Base-by-base conservation (phyloP, 345 rosid species). In the Arabis alpina region DNA sequence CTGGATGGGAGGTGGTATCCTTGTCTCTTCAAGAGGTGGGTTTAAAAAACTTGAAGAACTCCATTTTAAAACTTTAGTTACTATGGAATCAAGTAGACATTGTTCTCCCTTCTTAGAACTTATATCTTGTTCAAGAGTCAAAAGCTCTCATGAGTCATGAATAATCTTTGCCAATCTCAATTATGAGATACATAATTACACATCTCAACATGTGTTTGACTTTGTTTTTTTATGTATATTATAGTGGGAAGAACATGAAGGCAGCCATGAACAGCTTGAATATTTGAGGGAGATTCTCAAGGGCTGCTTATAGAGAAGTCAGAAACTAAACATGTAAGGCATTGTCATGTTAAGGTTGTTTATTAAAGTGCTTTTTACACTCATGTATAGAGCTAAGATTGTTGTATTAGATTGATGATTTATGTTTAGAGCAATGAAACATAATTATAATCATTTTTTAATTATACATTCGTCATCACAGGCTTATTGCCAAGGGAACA, bases 201-300 rank as follows among this genome's bases (percentile, higher is more conserved):
- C 15, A 14, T 54, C 72, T 58, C 23, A 36, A 14, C 54, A 61
- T 28, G 59, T 77, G 53, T 44, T 19, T 77, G 47, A 53, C 52
- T 72, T 23, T 44, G 47, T 66, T 59, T 10, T 10, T 19, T 47
- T 41, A 42, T 61, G 8, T 52, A 2, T 42, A 15, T 45, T 74
- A 64, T 60, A 91, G 97, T 89, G 99, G 99, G 97, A 89, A 70
- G 93, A 88, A 61, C 86, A 80, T 76, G 81, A 80, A 84, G 97
- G 97, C 32, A 85, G 85, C 16, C 55, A 76, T 24, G 90, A 89
- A 81, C 96, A 94, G 83, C 88, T 83, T n/a, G 92, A 88, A 2
- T 89, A 87, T 80, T 74, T 89, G 16, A 85, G 99, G 78, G 77
- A 76, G 80, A 82, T 91, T 77, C 91, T 93, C 62, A 54, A 70